These are phyloP conservation scores for Fusarium drepaniforme DNA, from an alignment of 2,329 filamentous ascomycete genomes.

Conservation along the genomic window DNA sequence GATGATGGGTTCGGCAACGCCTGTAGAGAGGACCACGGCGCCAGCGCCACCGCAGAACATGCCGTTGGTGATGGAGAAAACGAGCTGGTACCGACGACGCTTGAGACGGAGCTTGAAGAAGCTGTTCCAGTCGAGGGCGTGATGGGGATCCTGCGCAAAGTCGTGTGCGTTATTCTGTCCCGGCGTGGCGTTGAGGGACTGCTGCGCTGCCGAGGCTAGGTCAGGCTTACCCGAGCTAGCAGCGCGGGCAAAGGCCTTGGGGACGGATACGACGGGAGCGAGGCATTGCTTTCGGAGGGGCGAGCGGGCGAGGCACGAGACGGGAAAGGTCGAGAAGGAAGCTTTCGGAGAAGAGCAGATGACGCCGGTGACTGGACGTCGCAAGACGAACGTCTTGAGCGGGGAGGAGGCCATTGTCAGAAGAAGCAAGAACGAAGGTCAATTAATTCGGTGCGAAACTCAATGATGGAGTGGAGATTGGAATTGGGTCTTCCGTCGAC, in stretches of 20 bases:
- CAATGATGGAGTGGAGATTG: conserved; percentile 34
- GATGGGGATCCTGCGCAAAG: conserved; percentile 26
- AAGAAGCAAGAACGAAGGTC: background rate
- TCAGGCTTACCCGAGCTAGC: conserved; percentile 29
- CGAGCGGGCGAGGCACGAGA: conserved; percentile 38
- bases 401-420: conserved; percentile 48
- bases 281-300: conserved; percentile 35
- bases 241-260: conserved; percentile 36
- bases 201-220: conserved; percentile 30
- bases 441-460: conserved; percentile 20
- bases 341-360: conserved; percentile 44
- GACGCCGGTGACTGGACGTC: conserved; percentile 43
- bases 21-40: conserved; percentile 74
- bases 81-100: conserved; percentile 85
- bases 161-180: conserved; percentile 25
- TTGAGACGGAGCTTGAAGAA: conserved; percentile 93
- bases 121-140: conserved; percentile 82
- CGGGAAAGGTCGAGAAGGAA: conserved; percentile 43
- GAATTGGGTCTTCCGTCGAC: background rate
- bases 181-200: conserved; percentile 34
- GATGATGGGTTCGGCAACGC: conserved; percentile 79
- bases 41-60: conserved; percentile 72
- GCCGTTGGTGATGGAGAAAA: conserved; percentile 77
- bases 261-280: conserved; percentile 17
- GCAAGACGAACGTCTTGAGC: conserved; percentile 49